These are phyloP conservation scores for Seiridium cupressi DNA, from an alignment of 2,329 filamentous ascomycete species.

Conservation along the genomic window DNA sequence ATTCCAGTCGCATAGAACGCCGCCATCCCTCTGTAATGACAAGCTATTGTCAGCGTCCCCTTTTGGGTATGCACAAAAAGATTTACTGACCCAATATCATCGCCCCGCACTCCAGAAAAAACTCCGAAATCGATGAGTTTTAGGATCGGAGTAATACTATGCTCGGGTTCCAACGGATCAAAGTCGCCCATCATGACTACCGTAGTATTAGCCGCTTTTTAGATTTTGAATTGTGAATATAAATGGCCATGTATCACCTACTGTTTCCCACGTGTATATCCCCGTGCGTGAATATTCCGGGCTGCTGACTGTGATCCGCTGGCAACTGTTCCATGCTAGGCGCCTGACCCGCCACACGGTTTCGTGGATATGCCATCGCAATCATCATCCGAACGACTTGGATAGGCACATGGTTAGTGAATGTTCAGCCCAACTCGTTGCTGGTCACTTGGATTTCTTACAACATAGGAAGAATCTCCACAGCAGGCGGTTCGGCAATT, in stretches of 20 bases:
- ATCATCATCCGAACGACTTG: not conserved
- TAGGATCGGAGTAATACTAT: not conserved
- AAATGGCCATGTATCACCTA: not conserved
- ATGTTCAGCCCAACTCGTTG: too few relatives aligned
- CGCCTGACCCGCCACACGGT: not conserved
- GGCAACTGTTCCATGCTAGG: not conserved
- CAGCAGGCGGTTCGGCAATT: not conserved
- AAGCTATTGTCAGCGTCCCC: not conserved
- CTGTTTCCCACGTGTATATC: not conserved
- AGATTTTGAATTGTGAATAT: too few relatives aligned
- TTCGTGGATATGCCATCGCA: not conserved
- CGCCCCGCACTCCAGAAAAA: not conserved
- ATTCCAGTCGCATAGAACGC: too few relatives aligned
- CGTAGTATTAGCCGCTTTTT: not conserved
- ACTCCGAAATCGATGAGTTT: not conserved
- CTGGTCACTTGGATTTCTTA: not conserved
- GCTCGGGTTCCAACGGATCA: not conserved
- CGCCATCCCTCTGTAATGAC: not conserved
- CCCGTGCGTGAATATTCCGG: not conserved
- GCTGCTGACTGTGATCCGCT: not conserved
- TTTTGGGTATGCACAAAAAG: not conserved
- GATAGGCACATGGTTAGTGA: too few relatives aligned
- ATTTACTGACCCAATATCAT: not conserved
- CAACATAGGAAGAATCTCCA: not conserved
- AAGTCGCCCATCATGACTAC: not conserved